phyloP scores from a whole-genome alignment of 805 yeast genomes.

The Sugiyamaella marilandica region DNA sequence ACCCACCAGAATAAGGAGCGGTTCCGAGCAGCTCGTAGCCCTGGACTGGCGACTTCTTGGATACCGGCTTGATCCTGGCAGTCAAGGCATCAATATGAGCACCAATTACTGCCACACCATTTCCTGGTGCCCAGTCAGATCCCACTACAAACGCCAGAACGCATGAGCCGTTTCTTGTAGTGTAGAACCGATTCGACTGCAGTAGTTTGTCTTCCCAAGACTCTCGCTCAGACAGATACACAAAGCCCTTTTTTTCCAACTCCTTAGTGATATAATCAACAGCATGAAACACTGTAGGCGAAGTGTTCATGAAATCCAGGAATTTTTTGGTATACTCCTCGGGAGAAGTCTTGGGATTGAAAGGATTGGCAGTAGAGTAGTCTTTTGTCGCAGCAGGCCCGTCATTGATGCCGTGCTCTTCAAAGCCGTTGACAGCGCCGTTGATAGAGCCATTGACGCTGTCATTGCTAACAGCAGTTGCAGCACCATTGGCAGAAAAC shows the following conservation, averaged over 20 bases:
- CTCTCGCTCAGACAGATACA: slow-evolving; percentile 58
- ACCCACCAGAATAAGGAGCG: slow-evolving; percentile 71
- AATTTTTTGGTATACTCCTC: slow-evolving; percentile 39
- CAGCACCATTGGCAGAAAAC: neutral
- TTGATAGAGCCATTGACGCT: neutral
- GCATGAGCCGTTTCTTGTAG: slow-evolving; percentile 63
- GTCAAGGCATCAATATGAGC: slow-evolving; percentile 74
- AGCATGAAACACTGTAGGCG: slow-evolving; percentile 75
- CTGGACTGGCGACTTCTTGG: slow-evolving; percentile 55
- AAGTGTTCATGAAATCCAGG: slow-evolving; percentile 63
- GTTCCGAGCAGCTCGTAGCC: slow-evolving; percentile 78
- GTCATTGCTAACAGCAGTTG: neutral
- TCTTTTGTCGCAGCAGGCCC: slow-evolving; percentile 1
- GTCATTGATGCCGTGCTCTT: too few species aligned
- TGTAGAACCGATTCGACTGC: slow-evolving; percentile 54
- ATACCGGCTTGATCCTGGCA: slow-evolving; percentile 65
- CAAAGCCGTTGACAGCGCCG: neutral
- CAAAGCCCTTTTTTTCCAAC: slow-evolving; percentile 58
- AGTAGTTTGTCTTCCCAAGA: slow-evolving; percentile 44
- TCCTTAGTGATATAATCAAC: slow-evolving; percentile 46
- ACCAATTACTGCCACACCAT: slow-evolving; percentile 63
- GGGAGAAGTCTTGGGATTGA: slow-evolving; percentile 11
- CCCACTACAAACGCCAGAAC: slow-evolving; percentile 71
- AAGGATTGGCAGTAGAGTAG: slow-evolving; percentile 3
- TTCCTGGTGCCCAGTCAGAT: slow-evolving; percentile 45